These are phyloP conservation scores for Waltergamsia citrina DNA, from an alignment of 2,329 filamentous ascomycete species.

Conservation along the genomic window DNA sequence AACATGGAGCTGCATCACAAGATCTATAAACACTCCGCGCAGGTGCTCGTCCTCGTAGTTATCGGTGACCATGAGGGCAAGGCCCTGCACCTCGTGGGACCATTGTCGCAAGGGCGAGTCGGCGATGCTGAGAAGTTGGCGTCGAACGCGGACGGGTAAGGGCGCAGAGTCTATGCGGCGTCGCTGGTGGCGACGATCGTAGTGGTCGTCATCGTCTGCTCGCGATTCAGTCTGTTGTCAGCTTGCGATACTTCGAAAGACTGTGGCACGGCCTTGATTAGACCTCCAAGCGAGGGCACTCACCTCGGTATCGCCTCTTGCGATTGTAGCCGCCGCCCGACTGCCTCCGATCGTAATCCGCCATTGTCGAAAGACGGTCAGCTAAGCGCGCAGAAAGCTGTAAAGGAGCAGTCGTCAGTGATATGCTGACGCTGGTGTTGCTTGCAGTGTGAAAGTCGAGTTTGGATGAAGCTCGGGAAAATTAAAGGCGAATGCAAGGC, in stretches of 20 bases:
- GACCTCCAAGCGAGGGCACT: no score
- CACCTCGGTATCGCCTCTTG: constrained; percentile 76
- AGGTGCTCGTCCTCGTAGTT: constrained; percentile 81
- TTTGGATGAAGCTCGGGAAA: constrained; percentile 1
- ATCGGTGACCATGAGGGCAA: constrained; percentile 69
- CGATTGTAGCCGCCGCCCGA: constrained; percentile 44
- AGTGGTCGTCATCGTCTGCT: constrained; percentile 64
- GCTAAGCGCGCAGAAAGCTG: no score
- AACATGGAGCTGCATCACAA: constrained; percentile 65
- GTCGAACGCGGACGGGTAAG: constrained; percentile 60
- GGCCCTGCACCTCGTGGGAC: constrained; percentile 66
- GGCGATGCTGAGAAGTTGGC: constrained; percentile 70
- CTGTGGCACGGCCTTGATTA: no score
- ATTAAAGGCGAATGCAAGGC: not conserved
- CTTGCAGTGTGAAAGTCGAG: not conserved
- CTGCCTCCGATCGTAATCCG: constrained; percentile 48
- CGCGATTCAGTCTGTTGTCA: no score
- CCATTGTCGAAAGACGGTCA: constrained; percentile 27
- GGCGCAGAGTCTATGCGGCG: constrained; percentile 64
- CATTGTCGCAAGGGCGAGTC: constrained; percentile 72
- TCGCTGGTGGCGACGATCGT: constrained; percentile 64
- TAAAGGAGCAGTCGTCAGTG: no score
- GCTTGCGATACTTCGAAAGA: no score
- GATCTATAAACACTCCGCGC: constrained; percentile 60
- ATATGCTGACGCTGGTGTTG: no score